A percentile compares a stretch with the other conserved stretches of the same genome.
These are phyloP conservation scores for Podospora pseudopauciseta DNA, from an alignment of 495 filamentous ascomycete genomes.

Conservation along the genomic window DNA sequence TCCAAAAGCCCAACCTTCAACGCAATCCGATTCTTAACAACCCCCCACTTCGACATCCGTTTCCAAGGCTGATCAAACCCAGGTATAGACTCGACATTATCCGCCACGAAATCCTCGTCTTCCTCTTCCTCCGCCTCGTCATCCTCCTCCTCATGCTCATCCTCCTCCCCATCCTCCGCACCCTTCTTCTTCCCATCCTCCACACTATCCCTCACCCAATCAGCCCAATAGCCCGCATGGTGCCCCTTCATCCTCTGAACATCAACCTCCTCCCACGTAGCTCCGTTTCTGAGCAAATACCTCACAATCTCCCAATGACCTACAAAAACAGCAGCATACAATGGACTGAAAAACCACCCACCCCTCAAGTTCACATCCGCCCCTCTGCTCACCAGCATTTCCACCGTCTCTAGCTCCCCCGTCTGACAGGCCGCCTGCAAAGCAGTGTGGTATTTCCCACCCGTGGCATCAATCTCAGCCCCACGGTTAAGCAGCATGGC, in stretches of 20 bases:
- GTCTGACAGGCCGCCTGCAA: neutral
- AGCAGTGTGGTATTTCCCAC: neutral
- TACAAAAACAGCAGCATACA: neutral
- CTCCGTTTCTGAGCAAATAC: neutral
- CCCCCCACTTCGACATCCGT: neutral
- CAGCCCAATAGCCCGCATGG: neutral
- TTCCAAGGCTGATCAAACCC: neutral
- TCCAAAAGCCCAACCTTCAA: neutral
- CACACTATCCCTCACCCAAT: neutral
- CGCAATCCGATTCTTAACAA: neutral
- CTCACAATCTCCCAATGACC: neutral
- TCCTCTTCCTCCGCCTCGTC: neutral
- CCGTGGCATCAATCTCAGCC: neutral
- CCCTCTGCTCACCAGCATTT: neutral
- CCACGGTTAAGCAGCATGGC: neutral
- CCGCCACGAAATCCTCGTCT: neutral
- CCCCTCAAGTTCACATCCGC: neutral
- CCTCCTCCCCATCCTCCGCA: neutral
- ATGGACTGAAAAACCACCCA: neutral
- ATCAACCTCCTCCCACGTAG: neutral
- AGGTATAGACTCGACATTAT: neutral
- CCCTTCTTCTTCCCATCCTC: neutral
- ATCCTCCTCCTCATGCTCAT: neutral
- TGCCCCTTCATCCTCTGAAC: neutral
- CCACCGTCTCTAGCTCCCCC: neutral